These are phyloP conservation scores for Linnemannia exigua DNA, from an alignment of 192 early-diverging fungal genomes.

Conservation along the genomic window DNA sequence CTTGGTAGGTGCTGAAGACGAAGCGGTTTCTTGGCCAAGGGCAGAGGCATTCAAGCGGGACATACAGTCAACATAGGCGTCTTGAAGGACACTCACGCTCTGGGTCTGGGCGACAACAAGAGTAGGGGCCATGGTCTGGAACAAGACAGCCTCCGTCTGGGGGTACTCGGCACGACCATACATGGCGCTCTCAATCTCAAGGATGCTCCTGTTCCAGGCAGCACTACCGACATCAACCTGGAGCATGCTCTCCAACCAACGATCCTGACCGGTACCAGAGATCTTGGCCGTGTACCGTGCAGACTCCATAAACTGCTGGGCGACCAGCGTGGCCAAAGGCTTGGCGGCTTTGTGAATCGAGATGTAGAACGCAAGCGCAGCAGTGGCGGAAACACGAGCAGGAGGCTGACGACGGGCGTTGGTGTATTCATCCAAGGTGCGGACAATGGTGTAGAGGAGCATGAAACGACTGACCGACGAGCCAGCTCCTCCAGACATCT, in stretches of 20 bases:
- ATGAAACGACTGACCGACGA: constrained; percentile 47
- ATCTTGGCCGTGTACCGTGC: constrained; percentile 55
- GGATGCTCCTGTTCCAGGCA: constrained; percentile 42
- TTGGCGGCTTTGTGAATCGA: constrained; percentile 41
- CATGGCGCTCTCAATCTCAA: constrained; percentile 54
- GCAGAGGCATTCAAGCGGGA: constrained; percentile 31
- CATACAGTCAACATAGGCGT: constrained; percentile 51
- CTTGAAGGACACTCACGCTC: constrained; percentile 42
- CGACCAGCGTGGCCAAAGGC: constrained; percentile 46
- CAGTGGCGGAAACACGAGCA: constrained; percentile 55
- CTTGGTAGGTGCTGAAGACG: neutral
- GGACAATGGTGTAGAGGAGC: constrained; percentile 49
- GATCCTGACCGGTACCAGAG: constrained; percentile 39
- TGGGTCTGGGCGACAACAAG: constrained; percentile 49
- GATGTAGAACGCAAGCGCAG: constrained; percentile 51
- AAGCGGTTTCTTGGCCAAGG: constrained; percentile 10
- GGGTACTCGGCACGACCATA: constrained; percentile 49
- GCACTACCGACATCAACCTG: constrained; percentile 53
- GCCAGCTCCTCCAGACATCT: constrained; percentile 51
- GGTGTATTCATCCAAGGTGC: constrained; percentile 54
- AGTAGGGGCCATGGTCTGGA: constrained; percentile 53
- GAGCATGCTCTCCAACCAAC: constrained; percentile 54
- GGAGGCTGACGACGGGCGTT: constrained; percentile 53
- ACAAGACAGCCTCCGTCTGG: constrained; percentile 46
- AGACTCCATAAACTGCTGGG: constrained; percentile 57